These are phyloP conservation scores for Kickxella alabastrina DNA, from an alignment of 192 early-diverging fungal genomes.

Conservation along the genomic window DNA sequence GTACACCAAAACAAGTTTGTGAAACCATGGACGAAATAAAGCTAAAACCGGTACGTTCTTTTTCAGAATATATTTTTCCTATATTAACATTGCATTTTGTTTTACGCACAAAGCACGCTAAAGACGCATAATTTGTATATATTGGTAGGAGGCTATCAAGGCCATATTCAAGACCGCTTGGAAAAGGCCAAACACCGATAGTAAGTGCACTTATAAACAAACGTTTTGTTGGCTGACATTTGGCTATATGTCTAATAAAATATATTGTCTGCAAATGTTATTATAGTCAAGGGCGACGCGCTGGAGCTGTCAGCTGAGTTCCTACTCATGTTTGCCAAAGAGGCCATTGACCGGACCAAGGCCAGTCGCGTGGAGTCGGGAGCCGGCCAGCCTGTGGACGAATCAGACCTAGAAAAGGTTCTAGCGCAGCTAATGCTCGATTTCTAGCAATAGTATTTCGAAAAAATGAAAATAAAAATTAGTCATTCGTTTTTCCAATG, in stretches of 20 bases:
- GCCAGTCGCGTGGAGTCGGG: constrained; percentile 20
- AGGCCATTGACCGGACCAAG: constrained; percentile 41
- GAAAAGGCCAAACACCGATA: constrained; percentile 35
- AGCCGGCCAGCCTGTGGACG: constrained; percentile 19
- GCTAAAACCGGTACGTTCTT: neutral
- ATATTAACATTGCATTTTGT: too few relatives aligned
- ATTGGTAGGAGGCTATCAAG: constrained; percentile 36
- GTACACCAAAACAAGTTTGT: neutral
- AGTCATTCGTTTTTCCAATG: constrained; percentile 25
- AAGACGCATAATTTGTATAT: too few relatives aligned
- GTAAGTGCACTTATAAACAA: constrained; percentile 10
- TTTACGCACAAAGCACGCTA: too few relatives aligned
- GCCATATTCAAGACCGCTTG: constrained; percentile 46
- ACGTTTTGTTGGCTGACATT: neutral
- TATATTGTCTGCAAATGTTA: neutral
- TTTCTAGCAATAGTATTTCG: constrained; percentile 10
- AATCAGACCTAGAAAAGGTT: constrained; percentile 48
- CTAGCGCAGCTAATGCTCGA: constrained; percentile 49
- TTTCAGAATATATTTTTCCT: neutral
- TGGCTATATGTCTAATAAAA: too few relatives aligned
- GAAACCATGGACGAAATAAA: neutral
- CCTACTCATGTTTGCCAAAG: constrained; percentile 39
- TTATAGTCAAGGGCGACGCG: constrained; percentile 42
- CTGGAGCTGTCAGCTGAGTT: constrained; percentile 31
- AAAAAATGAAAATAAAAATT: neutral